phyloP scores from a whole-genome alignment of 2,329 filamentous ascomycete genomes.

The Colletotrichum spaethianum region DNA sequence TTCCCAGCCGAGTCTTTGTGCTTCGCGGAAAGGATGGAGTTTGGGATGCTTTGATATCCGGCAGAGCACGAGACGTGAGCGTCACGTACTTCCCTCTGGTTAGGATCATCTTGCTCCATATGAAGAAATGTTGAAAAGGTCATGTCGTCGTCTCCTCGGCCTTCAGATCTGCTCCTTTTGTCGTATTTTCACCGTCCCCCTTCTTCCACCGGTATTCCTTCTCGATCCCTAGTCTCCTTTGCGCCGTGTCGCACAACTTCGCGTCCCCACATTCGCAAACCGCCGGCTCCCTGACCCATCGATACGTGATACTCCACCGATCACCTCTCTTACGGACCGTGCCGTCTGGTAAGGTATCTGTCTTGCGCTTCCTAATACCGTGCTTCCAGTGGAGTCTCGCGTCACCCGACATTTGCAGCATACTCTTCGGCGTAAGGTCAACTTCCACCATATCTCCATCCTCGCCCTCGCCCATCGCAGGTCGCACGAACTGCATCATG shows the following conservation, averaged over 20 bases:
- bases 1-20: neutral
- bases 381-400: constrained; percentile 69
- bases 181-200: constrained; percentile 26
- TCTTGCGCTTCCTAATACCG: constrained; percentile 68
- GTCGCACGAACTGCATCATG: constrained; percentile 59
- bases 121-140: neutral
- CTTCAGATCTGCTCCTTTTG: neutral
- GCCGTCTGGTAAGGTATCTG: constrained; percentile 62
- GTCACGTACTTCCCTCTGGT: neutral
- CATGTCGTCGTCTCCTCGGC: neutral
- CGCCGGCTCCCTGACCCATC: constrained; percentile 63
- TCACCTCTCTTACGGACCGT: constrained; percentile 58
- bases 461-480: constrained; percentile 21
- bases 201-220: constrained; percentile 66
- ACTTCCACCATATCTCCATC: constrained; percentile 54
- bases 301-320: constrained; percentile 70
- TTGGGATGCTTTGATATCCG: neutral
- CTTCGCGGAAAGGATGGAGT: neutral
- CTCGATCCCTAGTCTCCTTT: constrained; percentile 60
- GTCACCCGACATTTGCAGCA: constrained; percentile 66
- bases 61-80: neutral
- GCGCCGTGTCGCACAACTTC: constrained; percentile 66
- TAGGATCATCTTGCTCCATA: neutral
- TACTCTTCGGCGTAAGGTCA: constrained; percentile 62
- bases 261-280: constrained; percentile 66